A percentile compares a stretch with the other conserved stretches of the same genome.
phyloP scores from a whole-genome alignment of 495 filamentous ascomycete genomes.

The Penicillium robsamsonii region DNA sequence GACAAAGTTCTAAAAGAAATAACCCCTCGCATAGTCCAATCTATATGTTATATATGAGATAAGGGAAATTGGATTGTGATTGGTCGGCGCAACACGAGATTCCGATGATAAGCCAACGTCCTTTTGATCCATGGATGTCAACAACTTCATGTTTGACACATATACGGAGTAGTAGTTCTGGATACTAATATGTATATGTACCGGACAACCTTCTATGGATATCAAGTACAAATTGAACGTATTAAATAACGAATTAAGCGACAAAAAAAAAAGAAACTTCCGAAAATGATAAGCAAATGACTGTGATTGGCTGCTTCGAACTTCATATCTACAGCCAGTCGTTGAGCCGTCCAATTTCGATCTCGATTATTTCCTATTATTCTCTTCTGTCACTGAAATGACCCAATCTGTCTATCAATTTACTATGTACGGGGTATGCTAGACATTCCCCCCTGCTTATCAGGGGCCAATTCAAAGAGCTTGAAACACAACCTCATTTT shows the following conservation, averaged over 20 bases:
- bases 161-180: neutral
- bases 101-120: constrained; percentile 15
- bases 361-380: constrained; percentile 1
- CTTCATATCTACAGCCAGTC: constrained; percentile 36
- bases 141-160: neutral
- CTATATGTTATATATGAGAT: neutral
- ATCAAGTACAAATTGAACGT: neutral
- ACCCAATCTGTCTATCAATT: constrained; percentile 11
- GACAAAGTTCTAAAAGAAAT: neutral
- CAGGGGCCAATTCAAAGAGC: neutral
- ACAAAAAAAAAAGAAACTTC: neutral
- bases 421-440: neutral
- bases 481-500: neutral
- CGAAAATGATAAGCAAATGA: constrained; percentile 19
- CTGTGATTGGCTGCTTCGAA: constrained; percentile 24
- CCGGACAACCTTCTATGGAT: neutral
- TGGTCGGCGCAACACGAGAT: constrained; percentile 6
- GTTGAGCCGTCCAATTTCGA: constrained; percentile 1
- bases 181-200: neutral
- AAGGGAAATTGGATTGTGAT: constrained; percentile 12
- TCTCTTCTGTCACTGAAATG: constrained; percentile 7
- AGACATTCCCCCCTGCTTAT: constrained; percentile 4
- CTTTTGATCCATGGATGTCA: neutral
- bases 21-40: neutral
- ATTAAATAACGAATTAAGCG: neutral